A percentile compares a stretch with the other conserved stretches of the same genome.
Conservation (phyloP, 1,284 basidiomycete species). For the Cystobasidium pallidum region DNA sequence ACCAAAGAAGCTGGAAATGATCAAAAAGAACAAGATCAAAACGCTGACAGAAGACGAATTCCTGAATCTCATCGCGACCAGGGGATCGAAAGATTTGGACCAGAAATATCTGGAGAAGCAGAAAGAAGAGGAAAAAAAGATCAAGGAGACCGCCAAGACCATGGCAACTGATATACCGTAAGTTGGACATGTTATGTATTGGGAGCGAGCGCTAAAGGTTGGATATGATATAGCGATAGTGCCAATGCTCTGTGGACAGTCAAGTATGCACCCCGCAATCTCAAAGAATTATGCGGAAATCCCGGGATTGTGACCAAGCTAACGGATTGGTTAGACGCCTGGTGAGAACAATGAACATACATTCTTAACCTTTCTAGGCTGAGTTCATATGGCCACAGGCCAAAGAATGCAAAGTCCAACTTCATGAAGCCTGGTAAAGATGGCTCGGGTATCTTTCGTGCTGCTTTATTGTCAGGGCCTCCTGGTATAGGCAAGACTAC, state of each 20-base stretch:
- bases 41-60: constrained; percentile 88
- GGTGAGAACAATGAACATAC: constrained; percentile 71
- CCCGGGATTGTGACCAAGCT: constrained; percentile 88
- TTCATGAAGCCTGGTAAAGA: constrained; percentile 96
- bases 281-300: constrained; percentile 95
- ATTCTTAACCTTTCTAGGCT: too few relatives aligned
- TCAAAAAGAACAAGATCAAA: constrained; percentile 73
- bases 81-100: constrained; percentile 64
- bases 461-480: constrained; percentile 86
- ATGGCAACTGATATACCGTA: constrained; percentile 62
- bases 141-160: constrained; percentile 68
- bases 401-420: constrained; percentile 67
- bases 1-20: constrained; percentile 78
- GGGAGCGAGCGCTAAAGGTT: neutral
- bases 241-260: constrained; percentile 86
- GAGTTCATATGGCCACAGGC: constrained; percentile 77
- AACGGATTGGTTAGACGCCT: constrained; percentile 80
- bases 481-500: constrained; percentile 99
- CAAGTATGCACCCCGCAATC: constrained; percentile 82
- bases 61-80: constrained; percentile 73
- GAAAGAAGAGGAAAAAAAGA: constrained; percentile 76
- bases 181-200: neutral
- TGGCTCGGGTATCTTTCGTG: constrained; percentile 82
- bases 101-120: constrained; percentile 80
- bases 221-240: constrained; percentile 55